Base-by-base conservation (phyloP, 1,139 yeast genomes). In the Saccharomyces hybrid region DNA sequence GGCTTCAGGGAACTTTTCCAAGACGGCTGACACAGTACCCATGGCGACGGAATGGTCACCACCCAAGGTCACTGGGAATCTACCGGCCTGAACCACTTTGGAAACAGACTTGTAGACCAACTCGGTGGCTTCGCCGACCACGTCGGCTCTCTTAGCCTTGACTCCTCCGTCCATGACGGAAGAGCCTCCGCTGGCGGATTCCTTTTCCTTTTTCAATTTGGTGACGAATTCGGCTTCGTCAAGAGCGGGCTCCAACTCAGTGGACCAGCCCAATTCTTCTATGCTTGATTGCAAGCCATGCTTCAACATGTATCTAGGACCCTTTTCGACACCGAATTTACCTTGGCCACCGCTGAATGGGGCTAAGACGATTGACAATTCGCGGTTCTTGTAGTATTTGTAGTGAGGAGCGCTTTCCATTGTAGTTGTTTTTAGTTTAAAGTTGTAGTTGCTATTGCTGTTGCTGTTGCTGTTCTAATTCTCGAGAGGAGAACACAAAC, bases 281-380 rank as follows among this genome's bases (percentile, higher is more conserved):
- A 91, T 69, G 63, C 86, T 86, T 42, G 78, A 63, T 57, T 81
- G 75, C 56, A 91, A 77, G 3, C 97, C 97, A 55, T 83, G 81
- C 59, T 84, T 79, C 54, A 89, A 71, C 59, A 91, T 77, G 69
- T 81, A 85, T 58, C 83, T 81, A n/a, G 99, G 98, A 29, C 97
- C 99, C 56, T 83, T 80, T 66, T 91, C 98, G 46, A 91, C 97
- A 54, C 99, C 99, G 41, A 85, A 81, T 66, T 88, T 87, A 52
- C 91, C 95, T 72, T 91, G 99, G 56, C 99, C 99, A n/a, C 97
- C 98, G 41, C 91, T 83, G 70, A 90, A 90, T 53, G 97, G 97
- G 0, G 96, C 97, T 27, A 84, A 77, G 60, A 90, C 81, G 55
- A 90, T 74, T 23, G 88, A 78, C 31, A 82, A 80, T 57, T 80